Percentiles rank a stretch among this genome's conserved stretches.
phyloP scores from a whole-genome alignment of 2,329 filamentous ascomycete genomes.

The Colletotrichum sp. region DNA sequence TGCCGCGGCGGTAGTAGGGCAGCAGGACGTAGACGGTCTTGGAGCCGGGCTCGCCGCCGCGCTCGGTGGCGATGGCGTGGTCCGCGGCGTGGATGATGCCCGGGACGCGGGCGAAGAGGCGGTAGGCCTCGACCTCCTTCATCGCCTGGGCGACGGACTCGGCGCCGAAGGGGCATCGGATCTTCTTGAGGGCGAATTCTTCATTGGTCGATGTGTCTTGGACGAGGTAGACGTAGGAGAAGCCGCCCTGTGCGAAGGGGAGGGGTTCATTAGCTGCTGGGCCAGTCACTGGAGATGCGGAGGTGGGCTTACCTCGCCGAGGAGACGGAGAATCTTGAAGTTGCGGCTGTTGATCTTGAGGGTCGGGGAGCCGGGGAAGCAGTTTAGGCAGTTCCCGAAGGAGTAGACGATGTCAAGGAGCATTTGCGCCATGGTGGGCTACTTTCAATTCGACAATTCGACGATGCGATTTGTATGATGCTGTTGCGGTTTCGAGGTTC shows the following conservation, averaged over 20 bases:
- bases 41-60: slow-evolving; percentile 61
- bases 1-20: slow-evolving; percentile 93
- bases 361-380: slow-evolving; percentile 92
- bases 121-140: slow-evolving; percentile 97
- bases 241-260: slow-evolving; percentile 72
- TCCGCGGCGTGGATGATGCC: slow-evolving; percentile 90
- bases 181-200: slow-evolving; percentile 96
- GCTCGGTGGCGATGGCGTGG: slow-evolving; percentile 80
- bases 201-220: slow-evolving; percentile 85
- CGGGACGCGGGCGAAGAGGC: slow-evolving; percentile 80
- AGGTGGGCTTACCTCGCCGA: slow-evolving; percentile 76
- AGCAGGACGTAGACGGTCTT: slow-evolving; percentile 98
- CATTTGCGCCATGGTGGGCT: slow-evolving; percentile 74
- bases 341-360: slow-evolving; percentile 93
- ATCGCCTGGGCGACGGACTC: slow-evolving; percentile 94
- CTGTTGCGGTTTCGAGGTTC: not conserved
- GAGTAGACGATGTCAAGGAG: slow-evolving; percentile 90
- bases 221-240: slow-evolving; percentile 98
- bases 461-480: not conserved
- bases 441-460: not conserved
- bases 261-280: not conserved
- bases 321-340: slow-evolving; percentile 93
- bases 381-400: slow-evolving; percentile 92
- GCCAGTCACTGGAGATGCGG: not conserved
- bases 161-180: slow-evolving; percentile 95